Evolutionary conservation across 2,329 filamentous ascomycete species (phyloP), one percentile per base, ranked within the genome.

Genomic region (Diaporthe batatas): DNA sequence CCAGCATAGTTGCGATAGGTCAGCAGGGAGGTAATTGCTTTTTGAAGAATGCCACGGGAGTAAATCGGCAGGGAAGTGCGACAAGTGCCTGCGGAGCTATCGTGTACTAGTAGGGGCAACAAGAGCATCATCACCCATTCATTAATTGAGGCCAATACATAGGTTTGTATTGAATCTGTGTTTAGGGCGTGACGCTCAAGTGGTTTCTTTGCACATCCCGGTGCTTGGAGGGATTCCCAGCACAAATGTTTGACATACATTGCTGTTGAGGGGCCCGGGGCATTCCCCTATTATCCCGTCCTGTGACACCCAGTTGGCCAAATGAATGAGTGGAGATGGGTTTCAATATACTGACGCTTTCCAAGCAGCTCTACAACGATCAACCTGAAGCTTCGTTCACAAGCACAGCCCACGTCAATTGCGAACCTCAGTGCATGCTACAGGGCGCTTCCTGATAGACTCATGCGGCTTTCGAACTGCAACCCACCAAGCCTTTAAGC

Each of bases 21-120:
- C 59, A 65, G 3, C 59, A 65, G 25, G 59, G 59, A 18, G 59
- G 59, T 7, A 65, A 65, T 11, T 65, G 59, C 49, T 65, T 65
- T 21, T 51, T 65, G 21, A 65, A 65, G 44, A 51, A 49, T 34
- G 21, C 29, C 11, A 65, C 18, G 6, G 59, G 59, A 21, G 59
- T 65, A 2, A 65, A 10, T 36, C 29, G 29, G 29, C 59, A 65
- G 59, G 59, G 42, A 25, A 65, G 59, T 51, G 59, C 59, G 29
- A 49, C 59, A 65, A 65, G 59, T 36, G 59, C 59, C 21, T 51
- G 59, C 36, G 59, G 18, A 36, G 59, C 42, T 65, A 51, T 65
- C 32, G 25, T 65, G 5, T 65, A 65, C 59, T 65, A 25, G 36
- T 36, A 34, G 6, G 12, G 29, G 14, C 53, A 10, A n/a, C 6